phyloP scores from a whole-genome alignment of 495 filamentous ascomycete species.

The Aspergillus panamensis region DNA sequence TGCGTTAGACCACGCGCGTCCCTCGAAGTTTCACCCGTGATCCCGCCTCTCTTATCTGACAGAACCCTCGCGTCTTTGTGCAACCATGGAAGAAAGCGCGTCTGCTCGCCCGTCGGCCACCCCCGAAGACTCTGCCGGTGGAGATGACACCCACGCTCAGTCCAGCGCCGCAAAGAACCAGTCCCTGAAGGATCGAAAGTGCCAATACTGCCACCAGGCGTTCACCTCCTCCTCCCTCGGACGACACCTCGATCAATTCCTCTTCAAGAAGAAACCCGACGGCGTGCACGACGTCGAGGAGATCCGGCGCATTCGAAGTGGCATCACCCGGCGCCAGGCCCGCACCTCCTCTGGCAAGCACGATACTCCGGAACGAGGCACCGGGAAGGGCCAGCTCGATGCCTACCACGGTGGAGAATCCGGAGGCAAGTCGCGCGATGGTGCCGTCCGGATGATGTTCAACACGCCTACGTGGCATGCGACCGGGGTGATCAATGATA shows the following conservation, averaged over 20 bases:
- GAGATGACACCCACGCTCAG: conserved; percentile 33
- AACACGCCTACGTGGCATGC: conserved; percentile 71
- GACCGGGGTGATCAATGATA: conserved; percentile 78
- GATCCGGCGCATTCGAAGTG: conserved; percentile 73
- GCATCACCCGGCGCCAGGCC: conserved; percentile 78
- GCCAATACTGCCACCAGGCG: conserved; percentile 77
- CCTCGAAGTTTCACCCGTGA: conserved; percentile 8
- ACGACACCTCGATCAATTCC: conserved; percentile 85
- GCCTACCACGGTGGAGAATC: conserved; percentile 24
- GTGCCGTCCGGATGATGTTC: conserved; percentile 49
- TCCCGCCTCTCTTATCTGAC: conserved; percentile 3
- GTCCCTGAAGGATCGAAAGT: conserved; percentile 71
- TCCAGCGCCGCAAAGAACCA: conserved; percentile 32
- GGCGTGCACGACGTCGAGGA: conserved; percentile 84
- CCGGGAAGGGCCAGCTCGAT: conserved; percentile 33
- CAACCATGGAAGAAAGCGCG: conserved; percentile 28
- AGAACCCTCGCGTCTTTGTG: conserved; percentile 19
- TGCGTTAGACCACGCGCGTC: conserved; percentile 17
- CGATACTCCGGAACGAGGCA: conserved; percentile 43
- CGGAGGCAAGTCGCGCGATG: conserved; percentile 32
- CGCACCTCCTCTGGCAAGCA: conserved; percentile 57
- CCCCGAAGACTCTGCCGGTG: conserved; percentile 51
- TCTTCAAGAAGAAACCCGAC: conserved; percentile 85
- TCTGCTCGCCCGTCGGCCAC: conserved; percentile 28
- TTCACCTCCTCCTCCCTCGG: conserved; percentile 94